Conservation (phyloP, 1,284 basidiomycete genomes). For the Sanghuangporus baumii region DNA sequence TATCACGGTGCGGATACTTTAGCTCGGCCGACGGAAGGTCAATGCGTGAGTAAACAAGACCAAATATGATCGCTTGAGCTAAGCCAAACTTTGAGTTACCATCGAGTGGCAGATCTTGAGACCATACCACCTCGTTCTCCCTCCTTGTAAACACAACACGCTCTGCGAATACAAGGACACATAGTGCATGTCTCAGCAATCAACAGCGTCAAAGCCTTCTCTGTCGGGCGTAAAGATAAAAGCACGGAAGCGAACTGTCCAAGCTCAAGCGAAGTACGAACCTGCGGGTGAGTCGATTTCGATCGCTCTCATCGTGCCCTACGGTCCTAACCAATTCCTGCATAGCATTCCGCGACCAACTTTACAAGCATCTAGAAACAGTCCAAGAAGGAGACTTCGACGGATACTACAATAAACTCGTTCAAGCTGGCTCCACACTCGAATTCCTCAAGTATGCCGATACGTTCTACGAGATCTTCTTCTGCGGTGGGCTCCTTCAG, state of each 20-base stretch:
- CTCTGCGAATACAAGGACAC: constrained; percentile 10
- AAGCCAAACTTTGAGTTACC: background rate
- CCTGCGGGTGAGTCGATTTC: constrained; percentile 43
- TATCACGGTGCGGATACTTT: too few species aligned
- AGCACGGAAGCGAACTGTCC: constrained; percentile 83
- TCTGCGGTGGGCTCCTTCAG: constrained; percentile 92
- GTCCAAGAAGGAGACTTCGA: constrained; percentile 82
- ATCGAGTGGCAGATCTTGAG: background rate
- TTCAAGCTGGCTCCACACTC: constrained; percentile 86
- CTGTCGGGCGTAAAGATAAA: constrained; percentile 84
- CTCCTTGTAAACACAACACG: background rate
- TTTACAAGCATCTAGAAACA: constrained; percentile 90
- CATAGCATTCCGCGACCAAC: constrained; percentile 90
- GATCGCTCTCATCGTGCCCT: constrained; percentile 3
- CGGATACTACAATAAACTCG: constrained; percentile 76
- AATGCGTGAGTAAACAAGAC: background rate
- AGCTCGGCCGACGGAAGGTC: background rate
- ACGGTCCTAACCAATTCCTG: constrained; percentile 15
- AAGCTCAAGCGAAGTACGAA: constrained; percentile 87
- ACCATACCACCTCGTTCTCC: background rate
- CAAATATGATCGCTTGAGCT: background rate
- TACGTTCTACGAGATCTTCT: constrained; percentile 89
- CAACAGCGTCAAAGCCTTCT: constrained; percentile 75
- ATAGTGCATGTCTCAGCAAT: constrained; percentile 82
- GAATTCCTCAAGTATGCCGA: constrained; percentile 96